Evolutionary conservation across 1,284 basidiomycete species (phyloP).

Genomic region (Boletus smithii): DNA sequence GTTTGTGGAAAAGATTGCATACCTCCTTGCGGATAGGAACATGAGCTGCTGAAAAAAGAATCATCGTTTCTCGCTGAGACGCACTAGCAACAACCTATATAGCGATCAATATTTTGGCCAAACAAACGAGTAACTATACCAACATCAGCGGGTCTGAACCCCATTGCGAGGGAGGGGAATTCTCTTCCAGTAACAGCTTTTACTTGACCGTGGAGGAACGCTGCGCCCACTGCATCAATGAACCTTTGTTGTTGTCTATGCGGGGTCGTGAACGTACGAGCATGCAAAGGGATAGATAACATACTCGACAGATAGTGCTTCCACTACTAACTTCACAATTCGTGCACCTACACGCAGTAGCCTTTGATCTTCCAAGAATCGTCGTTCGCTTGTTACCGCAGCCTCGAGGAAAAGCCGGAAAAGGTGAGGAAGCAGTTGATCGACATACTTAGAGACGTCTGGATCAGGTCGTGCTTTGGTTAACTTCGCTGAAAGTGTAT

Average conservation of each 20-base stretch:
- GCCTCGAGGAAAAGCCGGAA: constrained; percentile 70
- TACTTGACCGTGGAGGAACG: constrained; percentile 60
- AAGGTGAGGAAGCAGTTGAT: constrained; percentile 67
- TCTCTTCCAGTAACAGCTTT: constrained; percentile 52
- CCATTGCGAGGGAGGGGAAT: constrained; percentile 9
- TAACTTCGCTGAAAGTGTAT: constrained; percentile 67
- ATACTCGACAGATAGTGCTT: constrained; percentile 61
- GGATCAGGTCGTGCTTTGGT: constrained; percentile 45
- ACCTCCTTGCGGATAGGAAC: constrained; percentile 68
- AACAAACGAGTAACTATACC: constrained; percentile 9
- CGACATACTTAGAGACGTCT: constrained; percentile 78
- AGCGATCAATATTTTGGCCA: background rate
- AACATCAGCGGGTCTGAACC: constrained; percentile 28
- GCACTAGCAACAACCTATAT: constrained; percentile 44
- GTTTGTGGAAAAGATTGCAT: constrained; percentile 11
- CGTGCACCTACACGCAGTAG: constrained; percentile 63
- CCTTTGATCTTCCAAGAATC: constrained; percentile 55
- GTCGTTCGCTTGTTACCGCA: constrained; percentile 39
- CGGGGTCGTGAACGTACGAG: constrained; percentile 13
- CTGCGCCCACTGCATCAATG: constrained; percentile 48
- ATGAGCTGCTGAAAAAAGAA: constrained; percentile 64
- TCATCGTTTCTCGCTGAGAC: constrained; percentile 58
- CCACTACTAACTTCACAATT: constrained; percentile 68
- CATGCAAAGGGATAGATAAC: constrained; percentile 29
- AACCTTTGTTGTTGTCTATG: constrained; percentile 59